Percentiles rank a stretch among this genome's conserved stretches.
These are phyloP conservation scores for Triticum monococcum DNA, from an alignment of 176 grass and related monocot genomes.

Conservation along the genomic window DNA sequence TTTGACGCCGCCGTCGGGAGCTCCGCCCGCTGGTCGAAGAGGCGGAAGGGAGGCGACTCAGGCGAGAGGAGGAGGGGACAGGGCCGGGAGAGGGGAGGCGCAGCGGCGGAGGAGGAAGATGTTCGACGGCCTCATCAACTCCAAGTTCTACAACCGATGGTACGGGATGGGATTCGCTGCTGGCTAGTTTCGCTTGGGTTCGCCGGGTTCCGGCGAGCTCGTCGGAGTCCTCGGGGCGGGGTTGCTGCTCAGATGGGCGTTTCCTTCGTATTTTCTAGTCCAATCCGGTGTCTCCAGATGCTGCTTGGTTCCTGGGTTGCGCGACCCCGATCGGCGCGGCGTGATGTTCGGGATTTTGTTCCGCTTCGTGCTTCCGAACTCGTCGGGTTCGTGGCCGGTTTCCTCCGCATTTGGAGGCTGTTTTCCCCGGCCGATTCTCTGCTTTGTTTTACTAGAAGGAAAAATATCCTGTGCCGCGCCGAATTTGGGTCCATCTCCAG, in stretches of 20 bases:
- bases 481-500: not conserved
- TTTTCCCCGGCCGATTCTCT: not conserved
- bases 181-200: not conserved
- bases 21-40: not conserved
- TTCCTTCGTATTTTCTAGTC: not conserved
- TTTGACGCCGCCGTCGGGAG: conserved; percentile 21
- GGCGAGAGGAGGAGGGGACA: not conserved
- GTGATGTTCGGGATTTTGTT: not conserved
- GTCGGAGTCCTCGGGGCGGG: not conserved
- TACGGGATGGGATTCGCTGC: not conserved
- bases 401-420: not conserved
- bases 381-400: not conserved
- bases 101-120: conserved; percentile 35
- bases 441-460: not conserved
- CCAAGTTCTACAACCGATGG: conserved; percentile 88
- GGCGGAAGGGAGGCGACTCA: not conserved
- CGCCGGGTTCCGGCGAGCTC: not conserved
- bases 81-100: not conserved
- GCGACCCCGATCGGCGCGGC: not conserved
- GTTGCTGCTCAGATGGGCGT: not conserved
- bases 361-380: not conserved
- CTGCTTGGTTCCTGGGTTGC: not conserved
- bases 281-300: not conserved
- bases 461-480: not conserved
- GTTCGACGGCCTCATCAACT: conserved; percentile 66